phyloP scores from a whole-genome alignment of 2,329 filamentous ascomycete species.

The Talaromyces funiculosus region DNA sequence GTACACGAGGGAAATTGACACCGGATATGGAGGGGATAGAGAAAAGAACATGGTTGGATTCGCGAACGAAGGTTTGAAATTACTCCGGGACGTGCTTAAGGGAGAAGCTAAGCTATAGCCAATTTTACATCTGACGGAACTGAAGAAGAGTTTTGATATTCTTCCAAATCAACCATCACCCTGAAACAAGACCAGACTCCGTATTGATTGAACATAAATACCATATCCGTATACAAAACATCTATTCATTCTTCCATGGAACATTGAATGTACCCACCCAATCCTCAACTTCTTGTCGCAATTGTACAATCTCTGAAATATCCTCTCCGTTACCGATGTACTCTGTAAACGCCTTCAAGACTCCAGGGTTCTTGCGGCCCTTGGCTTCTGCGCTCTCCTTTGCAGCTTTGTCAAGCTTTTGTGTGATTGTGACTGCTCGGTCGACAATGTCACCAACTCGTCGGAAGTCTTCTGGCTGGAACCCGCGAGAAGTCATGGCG shows the following conservation, averaged over 20 bases:
- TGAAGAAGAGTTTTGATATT: neutral
- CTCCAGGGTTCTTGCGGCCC: slow-evolving; percentile 93
- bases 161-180: neutral
- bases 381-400: slow-evolving; percentile 70
- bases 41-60: slow-evolving; percentile 60
- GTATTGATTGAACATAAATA: slow-evolving; percentile 6
- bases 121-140: neutral
- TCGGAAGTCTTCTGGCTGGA: slow-evolving; percentile 80
- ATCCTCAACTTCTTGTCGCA: slow-evolving; percentile 81
- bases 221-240: neutral
- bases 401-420: slow-evolving; percentile 63
- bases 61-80: slow-evolving; percentile 51
- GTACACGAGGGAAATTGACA: slow-evolving; percentile 52
- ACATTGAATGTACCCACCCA: slow-evolving; percentile 92
- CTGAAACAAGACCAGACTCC: neutral
- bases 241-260: slow-evolving; percentile 61
- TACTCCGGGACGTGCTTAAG: slow-evolving; percentile 54
- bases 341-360: slow-evolving; percentile 96
- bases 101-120: slow-evolving; percentile 17
- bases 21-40: slow-evolving; percentile 49
- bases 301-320: slow-evolving; percentile 72
- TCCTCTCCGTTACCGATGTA: slow-evolving; percentile 76
- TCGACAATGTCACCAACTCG: slow-evolving; percentile 82
- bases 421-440: slow-evolving; percentile 71
- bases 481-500: slow-evolving; percentile 96